Base-by-base conservation (phyloP, 2,329 filamentous ascomycete species). In the Chrysoporthe austroafricana region DNA sequence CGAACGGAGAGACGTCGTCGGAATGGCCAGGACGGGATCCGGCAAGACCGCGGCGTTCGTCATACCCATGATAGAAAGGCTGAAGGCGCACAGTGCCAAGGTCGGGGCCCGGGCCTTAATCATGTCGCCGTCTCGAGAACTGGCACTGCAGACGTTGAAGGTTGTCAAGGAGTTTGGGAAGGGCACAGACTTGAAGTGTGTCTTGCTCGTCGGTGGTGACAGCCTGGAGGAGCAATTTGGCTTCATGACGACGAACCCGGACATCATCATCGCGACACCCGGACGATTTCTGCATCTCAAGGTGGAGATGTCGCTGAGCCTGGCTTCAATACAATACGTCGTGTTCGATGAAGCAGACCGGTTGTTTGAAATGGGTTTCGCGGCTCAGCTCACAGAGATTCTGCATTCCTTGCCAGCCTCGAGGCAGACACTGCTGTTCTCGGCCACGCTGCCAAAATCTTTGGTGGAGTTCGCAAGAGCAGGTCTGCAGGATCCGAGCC, bases 11-110 rank as follows among this genome's bases (percentile, higher is more conserved):
- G 96, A 99, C 85, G 92, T 98, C n/a, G 95, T 99, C 34, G 96
- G 94, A 72, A 99, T 99, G 96, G 96, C 96, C 8, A 87, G 96
- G 72, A 99, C 96, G n/a, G 96, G 96, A 77, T 98, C 94, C 26
- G 96, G 96, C 82, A 99, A 99, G 83, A 99, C 96, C 1, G 96
- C 94, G 1, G 96, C 96, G 32, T 99, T 99, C 78, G 94, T 98
- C 36, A 96, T 99, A 71, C 96, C 96, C 56, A 97, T 99, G 95
- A 94, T 99, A 70, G 93, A 99, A 82, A 92, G 91, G 72, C 83
- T 99, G 70, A 96, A 94, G 79, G 86, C 88, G 34, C 96, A 99
- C 78, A 97, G 92, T 76, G 90, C 90, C 42, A 91, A 91, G 74
- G 90, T 98, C 71, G 96, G 96, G 63, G 89, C 93, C 57, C 87